Percentiles rank a stretch among this genome's conserved stretches.
Evolutionary conservation across 2,329 filamentous ascomycete genomes (phyloP).

Genomic region (Colletotrichum truncatum): DNA sequence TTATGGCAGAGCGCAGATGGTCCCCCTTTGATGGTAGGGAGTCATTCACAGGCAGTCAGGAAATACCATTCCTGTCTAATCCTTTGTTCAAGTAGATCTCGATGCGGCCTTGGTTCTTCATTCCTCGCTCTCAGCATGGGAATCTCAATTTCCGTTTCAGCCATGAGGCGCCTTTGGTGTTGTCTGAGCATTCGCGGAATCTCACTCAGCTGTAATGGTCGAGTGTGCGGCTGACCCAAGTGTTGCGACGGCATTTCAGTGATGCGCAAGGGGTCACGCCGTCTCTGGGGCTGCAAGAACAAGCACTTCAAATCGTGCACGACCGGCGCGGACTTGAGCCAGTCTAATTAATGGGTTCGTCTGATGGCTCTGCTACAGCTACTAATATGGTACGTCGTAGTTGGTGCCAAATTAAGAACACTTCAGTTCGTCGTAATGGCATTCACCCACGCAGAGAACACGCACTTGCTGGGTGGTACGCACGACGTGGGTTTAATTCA

Average conservation of each 20-base stretch:
- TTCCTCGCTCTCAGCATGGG: background rate
- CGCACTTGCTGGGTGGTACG: background rate
- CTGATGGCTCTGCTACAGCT: too few species aligned
- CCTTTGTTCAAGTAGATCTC: background rate
- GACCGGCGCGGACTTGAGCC: background rate
- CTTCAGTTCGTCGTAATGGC: background rate
- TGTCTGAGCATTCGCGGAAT: background rate
- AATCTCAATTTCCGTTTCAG: background rate
- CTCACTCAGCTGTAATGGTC: background rate
- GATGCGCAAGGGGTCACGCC: too few species aligned
- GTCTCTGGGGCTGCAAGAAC: background rate
- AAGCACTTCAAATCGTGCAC: background rate
- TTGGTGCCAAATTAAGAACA: too few species aligned
- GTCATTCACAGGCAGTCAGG: background rate
- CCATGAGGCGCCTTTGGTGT: background rate
- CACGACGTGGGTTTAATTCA: background rate
- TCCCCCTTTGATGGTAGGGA: background rate
- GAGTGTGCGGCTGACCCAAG: background rate
- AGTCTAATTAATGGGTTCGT: background rate
- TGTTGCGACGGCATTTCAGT: background rate
- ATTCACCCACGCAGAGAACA: background rate
- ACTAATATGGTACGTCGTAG: too few species aligned
- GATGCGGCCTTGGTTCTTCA: background rate
- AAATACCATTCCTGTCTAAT: background rate
- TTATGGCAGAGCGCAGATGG: background rate